These are phyloP conservation scores for Collybia mongolica DNA, from an alignment of 768 basidiomycete genomes.

Conservation along the genomic window DNA sequence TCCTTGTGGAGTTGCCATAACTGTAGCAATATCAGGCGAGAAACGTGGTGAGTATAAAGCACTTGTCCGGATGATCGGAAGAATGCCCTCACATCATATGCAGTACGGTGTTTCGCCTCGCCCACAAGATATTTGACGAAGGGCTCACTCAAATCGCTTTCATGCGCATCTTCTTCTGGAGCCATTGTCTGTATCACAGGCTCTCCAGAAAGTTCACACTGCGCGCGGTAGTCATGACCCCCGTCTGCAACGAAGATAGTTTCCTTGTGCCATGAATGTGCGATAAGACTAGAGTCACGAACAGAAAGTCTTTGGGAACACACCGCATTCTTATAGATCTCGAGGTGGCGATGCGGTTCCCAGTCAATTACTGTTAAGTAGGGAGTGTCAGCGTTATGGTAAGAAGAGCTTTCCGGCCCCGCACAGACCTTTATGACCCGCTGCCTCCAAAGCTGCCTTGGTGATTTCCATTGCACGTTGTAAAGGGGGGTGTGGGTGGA, in stretches of 20 bases:
- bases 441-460: constrained; percentile 41
- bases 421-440: constrained; percentile 45
- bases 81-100: constrained; percentile 37
- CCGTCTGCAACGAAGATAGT: constrained; percentile 51
- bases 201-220: constrained; percentile 50
- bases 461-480: constrained; percentile 48
- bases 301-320: background rate
- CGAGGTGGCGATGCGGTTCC: constrained; percentile 52
- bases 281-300: constrained; percentile 3
- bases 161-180: constrained; percentile 25
- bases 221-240: constrained; percentile 43
- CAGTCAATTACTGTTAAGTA: constrained; percentile 62
- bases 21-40: constrained; percentile 34
- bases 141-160: constrained; percentile 34
- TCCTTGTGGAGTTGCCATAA: constrained; percentile 64
- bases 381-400: constrained; percentile 6
- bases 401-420: no score
- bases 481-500: constrained; percentile 51
- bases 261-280: constrained; percentile 29
- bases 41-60: background rate
- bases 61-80: constrained; percentile 10
- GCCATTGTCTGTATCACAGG: constrained; percentile 57
- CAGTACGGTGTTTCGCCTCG: constrained; percentile 32
- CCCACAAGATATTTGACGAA: constrained; percentile 46
- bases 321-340: constrained; percentile 45